Conservation (phyloP, 192 early-diverging fungal genomes). For the Cetraspora pellucida region DNA sequence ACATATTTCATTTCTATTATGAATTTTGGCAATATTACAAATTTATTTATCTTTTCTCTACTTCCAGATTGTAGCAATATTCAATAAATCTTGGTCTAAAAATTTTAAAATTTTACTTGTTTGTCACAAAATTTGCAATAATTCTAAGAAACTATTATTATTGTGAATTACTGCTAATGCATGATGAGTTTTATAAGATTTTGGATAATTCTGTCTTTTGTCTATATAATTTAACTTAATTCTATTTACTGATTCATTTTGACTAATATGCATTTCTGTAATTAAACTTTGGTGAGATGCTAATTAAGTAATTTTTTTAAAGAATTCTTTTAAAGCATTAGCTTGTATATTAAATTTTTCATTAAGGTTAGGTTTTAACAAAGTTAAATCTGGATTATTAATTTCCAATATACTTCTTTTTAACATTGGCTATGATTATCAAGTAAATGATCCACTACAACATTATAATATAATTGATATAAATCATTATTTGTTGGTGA, state of each 20-base stretch:
- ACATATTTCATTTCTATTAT: not conserved
- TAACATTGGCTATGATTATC: not conserved
- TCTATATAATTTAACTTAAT: not conserved
- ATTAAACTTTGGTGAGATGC: not conserved
- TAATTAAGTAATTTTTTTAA: not conserved
- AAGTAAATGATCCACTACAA: not conserved
- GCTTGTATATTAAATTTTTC: too few relatives aligned
- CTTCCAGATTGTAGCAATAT: not conserved
- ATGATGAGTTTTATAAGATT: not conserved
- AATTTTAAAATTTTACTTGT: not conserved
- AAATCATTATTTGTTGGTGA: not conserved
- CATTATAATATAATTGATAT: not conserved
- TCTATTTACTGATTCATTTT: not conserved
- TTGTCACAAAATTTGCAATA: not conserved
- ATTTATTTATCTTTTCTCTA: not conserved
- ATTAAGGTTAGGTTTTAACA: not conserved
- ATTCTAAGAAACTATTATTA: constrained; percentile 9
- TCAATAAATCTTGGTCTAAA: not conserved
- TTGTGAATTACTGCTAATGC: constrained; percentile 4
- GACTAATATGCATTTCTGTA: not conserved
- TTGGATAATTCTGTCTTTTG: not conserved
- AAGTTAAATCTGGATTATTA: not conserved
- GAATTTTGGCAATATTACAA: not conserved
- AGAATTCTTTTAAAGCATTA: not conserved
- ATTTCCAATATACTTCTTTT: not conserved